These are phyloP conservation scores for Chaetomium cochliodes DNA, from an alignment of 495 filamentous ascomycete species.

Conservation along the genomic window DNA sequence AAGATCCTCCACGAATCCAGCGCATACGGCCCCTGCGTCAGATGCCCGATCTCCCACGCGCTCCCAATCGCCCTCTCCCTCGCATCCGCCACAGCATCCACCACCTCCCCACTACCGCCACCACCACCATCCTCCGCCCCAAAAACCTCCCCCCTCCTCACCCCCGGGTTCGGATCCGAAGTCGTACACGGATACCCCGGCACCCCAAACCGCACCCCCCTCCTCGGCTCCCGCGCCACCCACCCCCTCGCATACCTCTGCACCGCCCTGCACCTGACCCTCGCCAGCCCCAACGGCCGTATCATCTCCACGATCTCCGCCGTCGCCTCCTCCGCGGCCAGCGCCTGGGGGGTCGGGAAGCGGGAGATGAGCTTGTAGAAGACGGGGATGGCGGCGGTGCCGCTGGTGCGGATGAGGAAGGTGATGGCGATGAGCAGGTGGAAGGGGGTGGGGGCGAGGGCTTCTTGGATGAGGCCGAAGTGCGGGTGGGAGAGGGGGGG, in stretches of 20 bases:
- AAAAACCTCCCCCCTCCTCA: constrained; percentile 51
- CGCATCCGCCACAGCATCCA: constrained; percentile 25
- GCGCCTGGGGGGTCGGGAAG: constrained; percentile 65
- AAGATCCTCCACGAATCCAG: constrained; percentile 94
- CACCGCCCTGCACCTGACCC: constrained; percentile 53
- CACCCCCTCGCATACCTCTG: constrained; percentile 67
- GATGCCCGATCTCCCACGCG: constrained; percentile 83
- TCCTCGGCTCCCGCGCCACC: constrained; percentile 61
- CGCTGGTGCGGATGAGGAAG: constrained; percentile 80
- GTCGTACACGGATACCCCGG: constrained; percentile 62
- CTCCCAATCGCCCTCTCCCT: constrained; percentile 41
- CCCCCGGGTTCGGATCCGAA: constrained; percentile 56
- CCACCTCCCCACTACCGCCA: constrained; percentile 17
- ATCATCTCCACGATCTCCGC: constrained; percentile 63
- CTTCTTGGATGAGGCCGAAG: constrained; percentile 85
- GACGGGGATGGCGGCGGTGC: constrained; percentile 70
- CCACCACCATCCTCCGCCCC: constrained; percentile 30
- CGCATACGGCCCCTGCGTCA: constrained; percentile 86
- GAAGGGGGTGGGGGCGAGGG: constrained; percentile 68
- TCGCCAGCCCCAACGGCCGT: constrained; percentile 67
- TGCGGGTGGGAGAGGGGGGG: constrained; percentile 59
- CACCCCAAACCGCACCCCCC: constrained; percentile 60
- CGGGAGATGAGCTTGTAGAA: constrained; percentile 64
- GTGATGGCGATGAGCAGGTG: constrained; percentile 71
- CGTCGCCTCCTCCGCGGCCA: constrained; percentile 56